A percentile compares a stretch with the other conserved stretches of the same genome.
Evolutionary conservation across 805 yeast species (phyloP).

Genomic region (Sungouiella blattae): DNA sequence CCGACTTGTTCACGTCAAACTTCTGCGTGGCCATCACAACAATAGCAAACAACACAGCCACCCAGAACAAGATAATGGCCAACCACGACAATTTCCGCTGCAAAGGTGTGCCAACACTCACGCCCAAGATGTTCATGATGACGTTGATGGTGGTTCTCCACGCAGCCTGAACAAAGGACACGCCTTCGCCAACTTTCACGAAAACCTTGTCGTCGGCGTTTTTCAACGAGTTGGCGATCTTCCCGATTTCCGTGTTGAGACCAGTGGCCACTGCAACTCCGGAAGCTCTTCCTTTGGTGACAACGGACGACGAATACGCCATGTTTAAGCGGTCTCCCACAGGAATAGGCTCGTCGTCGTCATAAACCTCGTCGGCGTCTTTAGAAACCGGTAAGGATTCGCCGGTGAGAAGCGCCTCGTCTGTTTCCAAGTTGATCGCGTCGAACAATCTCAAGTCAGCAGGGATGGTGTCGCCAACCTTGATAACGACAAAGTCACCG

Average conservation of each 20-base stretch:
- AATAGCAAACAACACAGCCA: constrained; percentile 38
- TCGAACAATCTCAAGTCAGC: constrained; percentile 39
- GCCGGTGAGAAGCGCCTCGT: constrained; percentile 43
- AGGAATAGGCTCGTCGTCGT: constrained; percentile 31
- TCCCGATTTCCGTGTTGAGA: constrained; percentile 38
- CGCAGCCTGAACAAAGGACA: constrained; percentile 31
- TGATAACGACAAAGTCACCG: constrained; percentile 40
- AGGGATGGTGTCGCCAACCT: constrained; percentile 42
- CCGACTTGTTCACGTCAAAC: constrained; percentile 29
- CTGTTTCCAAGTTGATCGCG: constrained; percentile 37
- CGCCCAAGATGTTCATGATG: constrained; percentile 44
- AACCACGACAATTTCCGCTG: constrained; percentile 46
- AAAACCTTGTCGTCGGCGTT: constrained; percentile 18
- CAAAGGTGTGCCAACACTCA: constrained; percentile 45
- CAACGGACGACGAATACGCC: constrained; percentile 35
- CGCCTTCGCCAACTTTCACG: constrained; percentile 33
- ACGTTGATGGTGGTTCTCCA: constrained; percentile 40
- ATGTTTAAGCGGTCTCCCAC: constrained; percentile 36
- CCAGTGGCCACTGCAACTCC: constrained; percentile 41
- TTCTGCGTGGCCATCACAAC: constrained; percentile 37
- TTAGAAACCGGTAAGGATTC: constrained; percentile 35
- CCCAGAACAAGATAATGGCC: constrained; percentile 49
- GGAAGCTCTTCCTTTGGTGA: constrained; percentile 40
- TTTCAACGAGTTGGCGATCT: constrained; percentile 35
- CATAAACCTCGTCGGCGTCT: constrained; percentile 34